These are phyloP conservation scores for Metschnikowia noctiluminum DNA, from an alignment of 805 yeast genomes.

Conservation along the genomic window DNA sequence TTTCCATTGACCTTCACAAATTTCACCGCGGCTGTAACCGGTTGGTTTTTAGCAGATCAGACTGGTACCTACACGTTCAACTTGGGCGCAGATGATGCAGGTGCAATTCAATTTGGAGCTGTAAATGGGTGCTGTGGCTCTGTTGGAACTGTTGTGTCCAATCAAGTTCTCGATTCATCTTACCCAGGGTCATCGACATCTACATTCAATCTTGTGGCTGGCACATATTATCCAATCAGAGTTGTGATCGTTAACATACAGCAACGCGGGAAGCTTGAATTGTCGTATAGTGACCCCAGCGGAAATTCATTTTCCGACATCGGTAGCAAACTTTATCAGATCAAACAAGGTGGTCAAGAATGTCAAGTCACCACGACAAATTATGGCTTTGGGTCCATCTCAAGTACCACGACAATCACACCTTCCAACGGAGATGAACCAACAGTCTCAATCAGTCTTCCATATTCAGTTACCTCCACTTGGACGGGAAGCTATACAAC, in stretches of 20 bases:
- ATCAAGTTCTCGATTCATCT: not conserved
- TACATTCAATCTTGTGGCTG: conserved; percentile 1
- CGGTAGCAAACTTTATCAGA: conserved; percentile 7
- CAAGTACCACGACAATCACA: conserved; percentile 6
- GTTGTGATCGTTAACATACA: too few species aligned
- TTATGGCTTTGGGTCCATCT: not conserved
- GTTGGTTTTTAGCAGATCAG: conserved; percentile 8
- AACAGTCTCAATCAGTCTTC: not conserved
- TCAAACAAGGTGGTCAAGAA: not conserved
- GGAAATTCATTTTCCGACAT: conserved; percentile 6
- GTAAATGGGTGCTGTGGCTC: conserved; percentile 11
- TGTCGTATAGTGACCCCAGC: conserved; percentile 5
- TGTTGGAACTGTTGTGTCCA: conserved; percentile 3
- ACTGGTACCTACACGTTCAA: conserved; percentile 10
- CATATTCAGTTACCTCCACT: not conserved
- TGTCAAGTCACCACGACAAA: conserved; percentile 1
- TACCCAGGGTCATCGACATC: conserved; percentile 1
- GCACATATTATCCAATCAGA: not conserved
- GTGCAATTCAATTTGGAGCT: conserved; percentile 11
- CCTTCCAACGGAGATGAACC: not conserved
- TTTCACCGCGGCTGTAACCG: conserved; percentile 6
- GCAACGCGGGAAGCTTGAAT: not conserved
- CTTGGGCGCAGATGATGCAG: conserved; percentile 12
- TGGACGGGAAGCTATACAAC: not conserved
- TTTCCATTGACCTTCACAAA: conserved; percentile 3